Percentiles rank a stretch among this genome's conserved stretches.
These are phyloP conservation scores for Edaphochlamys debaryana DNA, from an alignment of 139 green algal species.

Conservation along the genomic window DNA sequence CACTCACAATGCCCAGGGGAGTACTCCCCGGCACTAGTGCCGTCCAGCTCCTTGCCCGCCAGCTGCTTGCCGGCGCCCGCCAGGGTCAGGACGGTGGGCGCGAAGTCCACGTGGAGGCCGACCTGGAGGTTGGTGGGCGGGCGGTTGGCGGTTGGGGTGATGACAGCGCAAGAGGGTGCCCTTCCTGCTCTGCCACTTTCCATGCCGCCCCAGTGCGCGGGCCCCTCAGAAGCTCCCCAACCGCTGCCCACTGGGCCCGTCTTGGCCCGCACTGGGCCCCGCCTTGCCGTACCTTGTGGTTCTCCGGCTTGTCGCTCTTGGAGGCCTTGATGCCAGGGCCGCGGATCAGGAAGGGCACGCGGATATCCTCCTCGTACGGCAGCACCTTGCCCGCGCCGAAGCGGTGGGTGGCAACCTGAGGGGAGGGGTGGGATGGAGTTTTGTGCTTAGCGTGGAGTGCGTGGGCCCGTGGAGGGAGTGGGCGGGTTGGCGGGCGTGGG, in stretches of 20 bases:
- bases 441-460: no score
- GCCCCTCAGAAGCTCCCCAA: no score
- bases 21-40: no score
- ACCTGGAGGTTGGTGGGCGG: neutral
- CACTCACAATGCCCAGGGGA: slow-evolving; percentile 21
- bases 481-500: no score
- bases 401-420: slow-evolving; percentile 37
- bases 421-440: no score
- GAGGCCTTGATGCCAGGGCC: slow-evolving; percentile 40
- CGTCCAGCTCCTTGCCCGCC: slow-evolving; percentile 18
- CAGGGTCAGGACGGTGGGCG: slow-evolving; percentile 37
- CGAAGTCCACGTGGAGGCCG: slow-evolving; percentile 40
- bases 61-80: slow-evolving; percentile 14
- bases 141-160: no score
- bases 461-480: no score
- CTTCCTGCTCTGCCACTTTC: no score
- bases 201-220: no score
- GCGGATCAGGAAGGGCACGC: slow-evolving; percentile 47
- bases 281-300: slow-evolving; percentile 22
- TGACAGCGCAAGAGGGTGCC: no score
- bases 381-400: slow-evolving; percentile 41
- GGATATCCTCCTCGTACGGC: slow-evolving; percentile 44
- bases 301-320: neutral
- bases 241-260: no score
- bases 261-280: no score